Conservation (phyloP, 1,284 basidiomycete genomes). For the Schizopora paradoxa region DNA sequence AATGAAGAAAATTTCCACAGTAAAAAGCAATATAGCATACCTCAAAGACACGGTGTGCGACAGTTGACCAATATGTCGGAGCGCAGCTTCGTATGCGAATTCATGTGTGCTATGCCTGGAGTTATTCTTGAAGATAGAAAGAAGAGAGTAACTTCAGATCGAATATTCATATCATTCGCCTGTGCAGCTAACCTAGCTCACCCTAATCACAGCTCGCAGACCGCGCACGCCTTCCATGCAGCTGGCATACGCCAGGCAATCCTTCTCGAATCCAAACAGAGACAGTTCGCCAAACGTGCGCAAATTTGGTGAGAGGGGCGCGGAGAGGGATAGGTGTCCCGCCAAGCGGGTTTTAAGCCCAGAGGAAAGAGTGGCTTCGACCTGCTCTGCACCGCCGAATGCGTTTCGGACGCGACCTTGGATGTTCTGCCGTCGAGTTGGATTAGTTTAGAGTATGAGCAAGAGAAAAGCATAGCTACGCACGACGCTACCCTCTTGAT, state of each 20-base stretch:
- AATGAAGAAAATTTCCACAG: background rate
- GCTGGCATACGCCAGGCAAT: conserved; percentile 67
- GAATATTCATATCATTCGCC: conserved; percentile 23
- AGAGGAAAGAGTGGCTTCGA: conserved; percentile 80
- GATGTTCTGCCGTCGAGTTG: conserved; percentile 48
- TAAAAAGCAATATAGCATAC: conserved; percentile 35
- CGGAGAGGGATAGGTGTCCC: conserved; percentile 62
- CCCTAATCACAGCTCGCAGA: conserved; percentile 59
- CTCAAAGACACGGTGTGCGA: conserved; percentile 74
- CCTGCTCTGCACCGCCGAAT: conserved; percentile 87
- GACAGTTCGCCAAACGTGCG: conserved; percentile 57
- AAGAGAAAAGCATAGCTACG: conserved; percentile 29
- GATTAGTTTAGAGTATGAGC: background rate
- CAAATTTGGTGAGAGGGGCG: conserved; percentile 55
- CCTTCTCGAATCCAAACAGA: conserved; percentile 60
- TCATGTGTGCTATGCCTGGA: conserved; percentile 60
- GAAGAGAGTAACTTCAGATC: conserved; percentile 13
- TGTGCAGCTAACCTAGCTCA: conserved; percentile 38
- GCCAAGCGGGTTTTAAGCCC: conserved; percentile 88
- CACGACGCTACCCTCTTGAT: conserved; percentile 88
- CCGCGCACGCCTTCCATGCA: conserved; percentile 66
- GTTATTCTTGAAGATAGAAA: conserved; percentile 26
- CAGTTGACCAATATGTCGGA: conserved; percentile 70
- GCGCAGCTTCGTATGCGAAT: conserved; percentile 74
- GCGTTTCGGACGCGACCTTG: conserved; percentile 82